Evolutionary conservation across 2,329 filamentous ascomycete species (phyloP).

Genomic region (Macrophomina tecta): DNA sequence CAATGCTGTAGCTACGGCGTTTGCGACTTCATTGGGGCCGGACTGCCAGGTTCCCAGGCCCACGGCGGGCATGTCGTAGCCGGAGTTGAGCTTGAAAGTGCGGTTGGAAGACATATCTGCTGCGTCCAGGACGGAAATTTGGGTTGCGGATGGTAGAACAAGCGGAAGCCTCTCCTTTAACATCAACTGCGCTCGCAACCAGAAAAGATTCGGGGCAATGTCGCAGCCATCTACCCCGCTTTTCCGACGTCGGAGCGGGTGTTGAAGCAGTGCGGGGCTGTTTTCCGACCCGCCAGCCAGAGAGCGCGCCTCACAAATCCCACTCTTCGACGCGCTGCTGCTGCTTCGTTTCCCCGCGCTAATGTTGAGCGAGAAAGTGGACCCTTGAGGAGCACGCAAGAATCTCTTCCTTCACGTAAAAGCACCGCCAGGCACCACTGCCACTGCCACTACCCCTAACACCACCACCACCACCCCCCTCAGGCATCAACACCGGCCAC

Average conservation of each 20-base stretch:
- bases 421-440: not conserved
- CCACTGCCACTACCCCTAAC: not conserved
- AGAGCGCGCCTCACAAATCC: not conserved
- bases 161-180: not conserved
- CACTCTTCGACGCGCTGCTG: not conserved
- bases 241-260: constrained; percentile 19
- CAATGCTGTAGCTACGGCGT: constrained; percentile 14
- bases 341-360: not conserved
- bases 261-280: not conserved
- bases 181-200: not conserved
- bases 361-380: constrained; percentile 3
- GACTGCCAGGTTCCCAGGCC: constrained; percentile 28
- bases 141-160: not conserved
- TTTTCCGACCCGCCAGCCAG: constrained; percentile 9
- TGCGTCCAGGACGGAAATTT: not conserved
- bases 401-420: not conserved
- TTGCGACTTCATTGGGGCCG: constrained; percentile 24
- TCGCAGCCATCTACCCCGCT: constrained; percentile 5
- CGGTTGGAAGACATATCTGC: constrained; percentile 19
- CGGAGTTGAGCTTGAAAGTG: constrained; percentile 26
- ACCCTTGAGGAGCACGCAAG: not conserved
- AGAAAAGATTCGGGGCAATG: constrained; percentile 1
- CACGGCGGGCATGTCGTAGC: constrained; percentile 19
- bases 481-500: not conserved
- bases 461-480: no score